Evolutionary conservation across 768 basidiomycete genomes (phyloP), one percentile per base, ranked within the genome.

Genomic region (Leucocoprinus leucothites): DNA sequence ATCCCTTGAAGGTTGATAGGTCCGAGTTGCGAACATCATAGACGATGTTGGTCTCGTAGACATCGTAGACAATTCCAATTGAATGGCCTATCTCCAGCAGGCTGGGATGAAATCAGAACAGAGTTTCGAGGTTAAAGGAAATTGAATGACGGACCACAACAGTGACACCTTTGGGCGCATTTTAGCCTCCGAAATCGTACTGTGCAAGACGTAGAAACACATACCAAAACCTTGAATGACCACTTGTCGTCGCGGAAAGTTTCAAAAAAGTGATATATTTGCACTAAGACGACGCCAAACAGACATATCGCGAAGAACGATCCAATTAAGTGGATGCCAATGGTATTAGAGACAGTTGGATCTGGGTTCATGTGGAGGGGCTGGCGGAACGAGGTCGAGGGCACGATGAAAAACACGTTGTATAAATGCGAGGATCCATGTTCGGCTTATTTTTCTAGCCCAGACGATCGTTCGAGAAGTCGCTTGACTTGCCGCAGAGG

Each of bases 271-370:
- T 60, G 31, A 51, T 51, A 54, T 5, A 53, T 5, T 42, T 69
- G 68, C 14, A 65, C 51, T 6, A 67, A 62, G 2, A 62, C 52
- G 24, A 68, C 58, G n/a, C 68, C 68, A 31, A 68, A 69, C 25
- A 69, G 52, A 48, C 65, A 65, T 3, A 61, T 54, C 1, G 67
- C 47, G 19, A 69, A 44, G 43, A 58, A 38, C 7, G 58, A 21
- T 19, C 67, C 67, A 51, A 66, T 58, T 25, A 61, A 44, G 13
- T 65, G 42, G 7, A 60, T 61, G 5, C 65, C 65, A 9, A 64
- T 44, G 2, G 65, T 62, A 48, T 60, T 59, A 2, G 24, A 51
- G 55, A 55, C 18, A 36, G 55, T 42, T n/a, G 45, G 45, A 14
- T 5, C 25, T 8, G 45, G 25, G 24, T 3, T 28, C 45, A 47